phyloP scores from a whole-genome alignment of 1,284 basidiomycete species.

The Calocybe gambosa region DNA sequence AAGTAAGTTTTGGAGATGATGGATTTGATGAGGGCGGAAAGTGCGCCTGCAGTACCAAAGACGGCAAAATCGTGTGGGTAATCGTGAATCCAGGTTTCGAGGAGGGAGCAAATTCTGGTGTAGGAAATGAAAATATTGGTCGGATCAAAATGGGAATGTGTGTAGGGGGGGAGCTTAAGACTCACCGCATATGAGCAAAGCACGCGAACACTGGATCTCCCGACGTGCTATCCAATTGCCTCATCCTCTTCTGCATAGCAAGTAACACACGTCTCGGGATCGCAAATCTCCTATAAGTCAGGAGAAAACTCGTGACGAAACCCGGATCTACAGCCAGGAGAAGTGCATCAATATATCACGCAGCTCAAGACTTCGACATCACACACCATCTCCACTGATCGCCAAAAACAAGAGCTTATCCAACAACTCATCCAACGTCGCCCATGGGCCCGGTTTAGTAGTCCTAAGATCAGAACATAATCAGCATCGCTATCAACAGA shows the following conservation, averaged over 20 bases:
- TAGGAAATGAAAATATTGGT: no score
- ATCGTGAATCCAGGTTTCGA: conserved; percentile 67
- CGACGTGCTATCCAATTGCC: conserved; percentile 63
- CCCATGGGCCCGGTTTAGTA: conserved; percentile 54
- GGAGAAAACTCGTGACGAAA: conserved; percentile 70
- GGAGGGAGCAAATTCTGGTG: conserved; percentile 65
- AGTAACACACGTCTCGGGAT: conserved; percentile 69
- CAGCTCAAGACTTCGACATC: no score
- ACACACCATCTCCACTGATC: conserved; percentile 71
- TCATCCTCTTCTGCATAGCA: conserved; percentile 80
- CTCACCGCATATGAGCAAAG: conserved; percentile 76
- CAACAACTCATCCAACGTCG: conserved; percentile 65
- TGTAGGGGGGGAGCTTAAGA: conserved; percentile 5
- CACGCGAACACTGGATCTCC: conserved; percentile 77
- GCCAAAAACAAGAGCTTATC: conserved; percentile 72
- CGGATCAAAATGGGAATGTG: conserved; percentile 10
- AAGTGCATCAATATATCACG: background rate
- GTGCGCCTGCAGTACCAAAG: conserved; percentile 61
- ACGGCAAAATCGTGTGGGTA: conserved; percentile 76
- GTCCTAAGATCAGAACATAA: no score
- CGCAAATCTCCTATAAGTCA: conserved; percentile 75
- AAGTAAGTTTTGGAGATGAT: conserved; percentile 73
- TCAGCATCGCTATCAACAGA: no score
- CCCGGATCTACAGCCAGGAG: conserved; percentile 62
- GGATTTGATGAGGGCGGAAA: conserved; percentile 68